phyloP scores from a whole-genome alignment of 495 filamentous ascomycete species.

The Penicillium paxilli region DNA sequence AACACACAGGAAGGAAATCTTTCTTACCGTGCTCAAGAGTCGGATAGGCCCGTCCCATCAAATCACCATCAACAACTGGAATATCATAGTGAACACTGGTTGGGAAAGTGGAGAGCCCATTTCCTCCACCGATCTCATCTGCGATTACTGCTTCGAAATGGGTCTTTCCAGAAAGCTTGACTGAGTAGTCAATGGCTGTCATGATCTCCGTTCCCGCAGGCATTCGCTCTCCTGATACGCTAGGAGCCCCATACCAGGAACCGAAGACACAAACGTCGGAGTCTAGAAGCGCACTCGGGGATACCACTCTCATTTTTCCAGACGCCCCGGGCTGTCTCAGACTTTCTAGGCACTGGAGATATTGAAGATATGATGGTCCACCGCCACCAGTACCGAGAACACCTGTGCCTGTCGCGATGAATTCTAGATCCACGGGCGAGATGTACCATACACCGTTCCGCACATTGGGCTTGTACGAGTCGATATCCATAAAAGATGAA shows the following conservation, averaged over 20 bases:
- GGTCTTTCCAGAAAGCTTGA: slow-evolving; percentile 23
- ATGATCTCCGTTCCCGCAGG: slow-evolving; percentile 29
- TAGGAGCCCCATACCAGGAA: slow-evolving; percentile 27
- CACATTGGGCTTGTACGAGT: slow-evolving; percentile 50
- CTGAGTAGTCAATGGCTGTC: slow-evolving; percentile 25
- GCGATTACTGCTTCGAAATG: slow-evolving; percentile 32
- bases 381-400: slow-evolving; percentile 26
- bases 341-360: slow-evolving; percentile 20
- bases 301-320: slow-evolving; percentile 22
- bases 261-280: slow-evolving; percentile 20
- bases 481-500: slow-evolving; percentile 35
- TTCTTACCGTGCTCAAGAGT: slow-evolving; percentile 27
- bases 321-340: slow-evolving; percentile 8
- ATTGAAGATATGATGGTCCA: slow-evolving; percentile 21
- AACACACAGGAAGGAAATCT: not conserved
- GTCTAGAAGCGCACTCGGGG: slow-evolving; percentile 14
- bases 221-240: slow-evolving; percentile 25
- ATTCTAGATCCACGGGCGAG: slow-evolving; percentile 24
- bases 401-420: slow-evolving; percentile 25
- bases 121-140: slow-evolving; percentile 39
- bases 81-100: slow-evolving; percentile 24
- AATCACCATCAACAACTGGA: slow-evolving; percentile 40
- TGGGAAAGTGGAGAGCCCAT: slow-evolving; percentile 38
- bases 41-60: slow-evolving; percentile 37
- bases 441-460: slow-evolving; percentile 37